Base-by-base conservation (phyloP, 164 flowering plant genomes). In the Magnolia sinica region DNA sequence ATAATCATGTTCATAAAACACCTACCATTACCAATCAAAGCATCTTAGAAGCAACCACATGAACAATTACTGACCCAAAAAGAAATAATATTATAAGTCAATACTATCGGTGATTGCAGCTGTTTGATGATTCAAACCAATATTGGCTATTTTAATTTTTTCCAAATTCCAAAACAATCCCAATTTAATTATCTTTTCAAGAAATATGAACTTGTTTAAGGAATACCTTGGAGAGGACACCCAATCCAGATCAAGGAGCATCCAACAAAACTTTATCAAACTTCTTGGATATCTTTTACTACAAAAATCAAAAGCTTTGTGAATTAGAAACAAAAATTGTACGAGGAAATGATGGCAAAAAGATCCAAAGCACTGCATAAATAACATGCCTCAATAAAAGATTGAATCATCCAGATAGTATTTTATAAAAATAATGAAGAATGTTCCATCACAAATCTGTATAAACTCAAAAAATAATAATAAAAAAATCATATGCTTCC, bases 231-330 rank as follows among this genome's bases (percentile, higher is more conserved):
- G 98, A 92, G 64, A 95, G 95, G 78, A 95, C 98, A 74, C 98
- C 98, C 70, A 92, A 78, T 74, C 98, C 98, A 64, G 97, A 95
- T 80, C 98, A 95, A 0, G 98, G 98, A 82, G 91, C 94, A 87
- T 95, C 98, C 77, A 95, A 82, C 86, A 95, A 77, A 79, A 92
- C 98, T 82, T 95, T 95, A 74, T 91, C 94, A 71, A 69, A 82
- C 84, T 84, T 87, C 83, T 81, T 73, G 7, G 74, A n/a, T 70
- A 77, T 81, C 27, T 82, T 79, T 9, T 81, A 87, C 98, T 95
- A 76, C 45, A 59, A 52, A 70, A 70, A 59, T 24, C 14, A 70
- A 71, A 24, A 66, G 22, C n/a, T 59, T 24, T 7, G n/a, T 61
- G 11, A 63, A 18, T 58, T 27, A 64, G 7, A 55, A 51, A 66